A percentile compares a stretch with the other conserved stretches of the same genome.
Evolutionary conservation across 768 basidiomycete species (phyloP).

Genomic region (Lanmaoa rubissima): DNA sequence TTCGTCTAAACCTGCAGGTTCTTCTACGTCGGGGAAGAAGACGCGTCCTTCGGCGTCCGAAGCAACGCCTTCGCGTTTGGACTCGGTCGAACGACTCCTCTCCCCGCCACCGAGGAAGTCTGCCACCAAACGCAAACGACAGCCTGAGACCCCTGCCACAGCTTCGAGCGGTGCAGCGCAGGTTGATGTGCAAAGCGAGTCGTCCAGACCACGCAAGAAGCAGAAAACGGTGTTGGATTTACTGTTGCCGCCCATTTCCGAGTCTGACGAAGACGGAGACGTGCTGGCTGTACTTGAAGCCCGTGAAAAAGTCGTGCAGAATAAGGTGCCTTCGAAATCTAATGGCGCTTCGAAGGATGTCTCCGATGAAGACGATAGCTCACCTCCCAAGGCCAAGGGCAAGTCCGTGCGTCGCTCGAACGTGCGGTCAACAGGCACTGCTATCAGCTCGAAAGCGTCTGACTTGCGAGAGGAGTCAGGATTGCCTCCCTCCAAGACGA

Average conservation of each 20-base stretch:
- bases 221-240: constrained; percentile 11
- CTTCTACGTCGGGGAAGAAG: constrained; percentile 11
- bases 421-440: not conserved
- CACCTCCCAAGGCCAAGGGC: constrained; percentile 4
- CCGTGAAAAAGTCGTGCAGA: not conserved
- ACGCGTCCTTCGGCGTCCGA: constrained; percentile 17
- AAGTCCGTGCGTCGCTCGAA: not conserved
- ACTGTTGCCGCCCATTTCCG: constrained; percentile 8
- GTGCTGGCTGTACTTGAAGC: not conserved
- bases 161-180: not conserved
- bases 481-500: not conserved
- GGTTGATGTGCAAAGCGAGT: not conserved
- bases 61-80: constrained; percentile 7
- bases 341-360: not conserved
- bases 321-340: not conserved
- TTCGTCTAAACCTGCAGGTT: constrained; percentile 13
- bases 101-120: not conserved
- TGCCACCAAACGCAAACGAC: constrained; percentile 15
- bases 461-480: not conserved
- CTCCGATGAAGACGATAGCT: constrained; percentile 1
- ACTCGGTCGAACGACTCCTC: not conserved
- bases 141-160: not conserved
- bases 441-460: not conserved
- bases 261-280: constrained; percentile 9
- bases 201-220: constrained; percentile 20